Evolutionary conservation across 2,329 filamentous ascomycete genomes (phyloP).

Genomic region (Chaetomiaceae sp.): DNA sequence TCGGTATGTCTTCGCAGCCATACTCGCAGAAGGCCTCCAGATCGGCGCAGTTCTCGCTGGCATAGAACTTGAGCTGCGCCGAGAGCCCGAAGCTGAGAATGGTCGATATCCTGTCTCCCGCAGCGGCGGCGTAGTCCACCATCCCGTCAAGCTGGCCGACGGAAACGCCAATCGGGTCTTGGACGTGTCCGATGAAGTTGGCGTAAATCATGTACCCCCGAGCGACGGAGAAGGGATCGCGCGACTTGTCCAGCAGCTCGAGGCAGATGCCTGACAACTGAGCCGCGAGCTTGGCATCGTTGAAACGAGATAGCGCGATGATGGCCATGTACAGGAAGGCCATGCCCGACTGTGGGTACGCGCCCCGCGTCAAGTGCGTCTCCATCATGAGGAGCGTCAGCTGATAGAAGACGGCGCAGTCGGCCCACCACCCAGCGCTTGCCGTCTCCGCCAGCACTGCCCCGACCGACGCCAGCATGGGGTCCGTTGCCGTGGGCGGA

Average conservation of each 20-base stretch:
- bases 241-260: slow-evolving; percentile 58
- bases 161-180: slow-evolving; percentile 55
- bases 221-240: slow-evolving; percentile 62
- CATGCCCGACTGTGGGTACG: slow-evolving; percentile 65
- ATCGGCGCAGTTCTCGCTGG: slow-evolving; percentile 64
- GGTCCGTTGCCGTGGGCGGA: slow-evolving; percentile 43
- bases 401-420: slow-evolving; percentile 68
- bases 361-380: slow-evolving; percentile 58
- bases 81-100: slow-evolving; percentile 67
- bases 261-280: slow-evolving; percentile 61
- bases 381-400: slow-evolving; percentile 63
- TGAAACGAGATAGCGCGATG: slow-evolving; percentile 65
- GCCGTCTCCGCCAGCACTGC: slow-evolving; percentile 67
- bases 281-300: slow-evolving; percentile 63
- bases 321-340: slow-evolving; percentile 64
- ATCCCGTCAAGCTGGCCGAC: slow-evolving; percentile 60
- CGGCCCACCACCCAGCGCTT: slow-evolving; percentile 69
- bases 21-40: slow-evolving; percentile 67
- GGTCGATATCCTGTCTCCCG: slow-evolving; percentile 67
- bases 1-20: slow-evolving; percentile 67
- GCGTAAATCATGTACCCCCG: slow-evolving; percentile 66
- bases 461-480: slow-evolving; percentile 58
- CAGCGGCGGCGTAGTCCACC: slow-evolving; percentile 60
- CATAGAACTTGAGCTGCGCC: slow-evolving; percentile 64
- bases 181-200: slow-evolving; percentile 66